Conservation (phyloP, 2,329 filamentous ascomycete genomes). For the Cordyceps militaris region DNA sequence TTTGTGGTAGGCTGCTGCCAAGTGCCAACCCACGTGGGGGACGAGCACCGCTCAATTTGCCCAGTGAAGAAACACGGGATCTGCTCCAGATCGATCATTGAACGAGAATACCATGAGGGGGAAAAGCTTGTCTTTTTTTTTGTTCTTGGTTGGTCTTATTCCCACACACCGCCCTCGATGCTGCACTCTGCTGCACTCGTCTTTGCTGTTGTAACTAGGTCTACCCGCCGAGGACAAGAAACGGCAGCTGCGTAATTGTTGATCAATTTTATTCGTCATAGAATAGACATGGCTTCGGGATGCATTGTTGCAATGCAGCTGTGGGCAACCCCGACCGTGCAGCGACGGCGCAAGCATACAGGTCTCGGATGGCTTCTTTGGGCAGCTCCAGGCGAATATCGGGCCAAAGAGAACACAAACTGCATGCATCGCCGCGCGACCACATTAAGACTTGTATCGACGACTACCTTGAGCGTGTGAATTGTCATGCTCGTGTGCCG, state of each 20-base stretch:
- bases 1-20: not conserved
- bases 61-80: slow-evolving; percentile 1
- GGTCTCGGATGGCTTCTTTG: slow-evolving; percentile 2
- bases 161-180: not conserved
- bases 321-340: not conserved
- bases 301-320: not conserved
- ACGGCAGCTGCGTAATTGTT: not conserved
- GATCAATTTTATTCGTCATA: not conserved
- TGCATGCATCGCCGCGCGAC: not conserved
- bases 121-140: not conserved
- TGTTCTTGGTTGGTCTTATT: not conserved
- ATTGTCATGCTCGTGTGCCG: not conserved
- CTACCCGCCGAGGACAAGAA: not conserved
- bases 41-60: not conserved
- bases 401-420: not conserved
- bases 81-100: slow-evolving; percentile 2
- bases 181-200: no score
- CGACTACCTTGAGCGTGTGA: not conserved
- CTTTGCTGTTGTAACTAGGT: no score
- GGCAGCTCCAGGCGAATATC: slow-evolving; percentile 1
- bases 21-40: not conserved
- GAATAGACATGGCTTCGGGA: not conserved
- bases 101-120: not conserved
- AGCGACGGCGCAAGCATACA: not conserved
- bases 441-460: not conserved